Conservation (phyloP, 495 filamentous ascomycete genomes). For the Trichoderma orchidacearum region DNA sequence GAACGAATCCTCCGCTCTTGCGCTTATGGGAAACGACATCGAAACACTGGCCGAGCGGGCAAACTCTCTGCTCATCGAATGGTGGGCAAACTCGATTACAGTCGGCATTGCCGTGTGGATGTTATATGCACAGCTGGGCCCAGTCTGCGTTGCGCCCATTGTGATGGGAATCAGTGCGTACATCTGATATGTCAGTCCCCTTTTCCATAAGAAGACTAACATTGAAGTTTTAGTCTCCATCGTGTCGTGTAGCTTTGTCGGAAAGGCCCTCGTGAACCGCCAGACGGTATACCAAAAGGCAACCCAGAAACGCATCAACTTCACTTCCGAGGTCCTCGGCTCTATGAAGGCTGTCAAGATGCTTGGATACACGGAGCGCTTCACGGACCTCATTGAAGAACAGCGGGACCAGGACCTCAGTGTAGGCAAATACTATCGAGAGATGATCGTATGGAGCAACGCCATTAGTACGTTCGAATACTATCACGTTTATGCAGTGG, state of each 20-base stretch:
- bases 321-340: conserved; percentile 32
- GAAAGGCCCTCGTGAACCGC: conserved; percentile 20
- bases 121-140: conserved; percentile 12
- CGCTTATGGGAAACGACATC: conserved; percentile 37
- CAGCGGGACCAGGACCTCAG: conserved; percentile 9
- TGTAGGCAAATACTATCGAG: conserved; percentile 4
- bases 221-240: conserved; percentile 9
- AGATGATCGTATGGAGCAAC: background rate
- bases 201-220: background rate
- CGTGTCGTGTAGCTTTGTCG: conserved; percentile 15
- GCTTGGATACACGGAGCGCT: conserved; percentile 27
- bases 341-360: conserved; percentile 43
- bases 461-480: background rate
- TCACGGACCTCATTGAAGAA: conserved; percentile 17
- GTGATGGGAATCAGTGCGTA: conserved; percentile 25
- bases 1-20: conserved; percentile 34
- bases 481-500: background rate
- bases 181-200: background rate
- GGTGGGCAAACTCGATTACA: conserved; percentile 8
- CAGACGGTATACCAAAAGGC: conserved; percentile 29
- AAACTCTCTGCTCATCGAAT: conserved; percentile 6
- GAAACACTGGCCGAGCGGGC: conserved; percentile 2
- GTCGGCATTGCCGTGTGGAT: conserved; percentile 10
- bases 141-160: conserved; percentile 26
- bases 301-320: conserved; percentile 27